Base-by-base conservation (phyloP, 2,329 filamentous ascomycete species). In the Scedosporium apiospermum region DNA sequence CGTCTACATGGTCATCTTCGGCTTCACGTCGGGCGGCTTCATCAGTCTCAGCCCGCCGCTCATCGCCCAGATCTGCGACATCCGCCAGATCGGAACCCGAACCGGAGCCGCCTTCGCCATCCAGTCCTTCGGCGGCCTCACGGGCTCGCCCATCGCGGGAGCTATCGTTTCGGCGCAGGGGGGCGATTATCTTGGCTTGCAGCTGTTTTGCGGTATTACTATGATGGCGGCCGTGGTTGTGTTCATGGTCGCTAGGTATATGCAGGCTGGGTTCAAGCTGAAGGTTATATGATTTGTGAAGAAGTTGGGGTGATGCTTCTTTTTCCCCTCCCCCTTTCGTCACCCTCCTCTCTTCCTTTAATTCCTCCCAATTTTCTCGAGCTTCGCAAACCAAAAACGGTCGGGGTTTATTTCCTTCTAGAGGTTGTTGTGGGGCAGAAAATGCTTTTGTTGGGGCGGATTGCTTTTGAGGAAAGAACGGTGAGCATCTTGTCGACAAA, bases 31-130 rank as follows among this genome's bases (percentile, higher is more conserved):
- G 0, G 89, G 88, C 12, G 83, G 83, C 2, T 88, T 86, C 67
- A 82, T 89, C 42, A 83, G 83, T 0, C 75, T 91, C 18, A 77
- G 78, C 0, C 86, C 88, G 0, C 81, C 87, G 0, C 75, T 89
- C 14, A 77, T 92, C 23, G 87, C 87, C 1, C 87, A 91, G 68
- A 88, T 91, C 65, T 86, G 83, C 1, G 86, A 89, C 57, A 81
- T 90, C 44, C 78, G 83, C 21, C 80, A 90, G 70, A 86, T 92
- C 41, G 90, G 89, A 14, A 81, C 87, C 1, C 79, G 89, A 5
- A 85, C 81, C 2, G 90, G 90, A 0, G 80, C 82, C 0, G 78
- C 84, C 27, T 89, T 88, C 69, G 80, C 83, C 16, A 71, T 86
- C 57, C 78, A 86, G 63, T 80, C 84, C 1, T 74, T 91, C 38